These are phyloP conservation scores for Mortierella antarctica DNA, from an alignment of 192 early-diverging fungal species.

Conservation along the genomic window DNA sequence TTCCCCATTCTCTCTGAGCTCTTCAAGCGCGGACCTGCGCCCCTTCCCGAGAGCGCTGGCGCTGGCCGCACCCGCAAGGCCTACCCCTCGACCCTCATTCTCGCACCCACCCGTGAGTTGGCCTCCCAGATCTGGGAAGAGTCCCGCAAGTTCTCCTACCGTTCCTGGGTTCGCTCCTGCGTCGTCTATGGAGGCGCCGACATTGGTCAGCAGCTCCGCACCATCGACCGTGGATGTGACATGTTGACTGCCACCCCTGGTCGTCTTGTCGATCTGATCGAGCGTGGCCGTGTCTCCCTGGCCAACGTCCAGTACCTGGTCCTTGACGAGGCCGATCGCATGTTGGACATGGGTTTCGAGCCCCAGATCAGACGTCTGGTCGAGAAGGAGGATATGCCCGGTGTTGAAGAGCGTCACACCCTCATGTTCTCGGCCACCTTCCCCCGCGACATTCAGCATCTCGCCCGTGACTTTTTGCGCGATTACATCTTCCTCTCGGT, in stretches of 20 bases:
- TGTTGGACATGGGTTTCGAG: constrained; percentile 97
- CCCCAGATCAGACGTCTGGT: constrained; percentile 92
- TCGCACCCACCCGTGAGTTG: constrained; percentile 96
- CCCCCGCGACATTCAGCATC: constrained; percentile 87
- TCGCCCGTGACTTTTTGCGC: constrained; percentile 87
- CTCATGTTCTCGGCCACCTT: constrained; percentile 98
- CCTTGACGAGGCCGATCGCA: constrained; percentile 96
- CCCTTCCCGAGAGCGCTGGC: constrained; percentile 60
- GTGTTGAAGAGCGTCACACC: constrained; percentile 81
- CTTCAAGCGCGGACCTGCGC: constrained; percentile 83
- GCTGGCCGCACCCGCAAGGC: constrained; percentile 76
- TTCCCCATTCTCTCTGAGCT: constrained; percentile 95
- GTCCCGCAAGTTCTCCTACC: constrained; percentile 83
- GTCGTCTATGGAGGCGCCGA: constrained; percentile 97
- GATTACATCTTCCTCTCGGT: constrained; percentile 90
- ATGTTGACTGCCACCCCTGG: constrained; percentile 97
- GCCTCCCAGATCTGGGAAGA: constrained; percentile 96
- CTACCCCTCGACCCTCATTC: constrained; percentile 83
- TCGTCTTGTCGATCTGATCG: constrained; percentile 92
- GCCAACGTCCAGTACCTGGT: constrained; percentile 88
- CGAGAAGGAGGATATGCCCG: constrained; percentile 76
- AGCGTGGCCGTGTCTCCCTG: constrained; percentile 81
- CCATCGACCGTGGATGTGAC: constrained; percentile 94
- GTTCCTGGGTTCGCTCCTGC: constrained; percentile 92
- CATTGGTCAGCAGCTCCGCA: constrained; percentile 87